Conservation (phyloP, 139 green algal genomes). For the Tetraselmis chui region DNA sequence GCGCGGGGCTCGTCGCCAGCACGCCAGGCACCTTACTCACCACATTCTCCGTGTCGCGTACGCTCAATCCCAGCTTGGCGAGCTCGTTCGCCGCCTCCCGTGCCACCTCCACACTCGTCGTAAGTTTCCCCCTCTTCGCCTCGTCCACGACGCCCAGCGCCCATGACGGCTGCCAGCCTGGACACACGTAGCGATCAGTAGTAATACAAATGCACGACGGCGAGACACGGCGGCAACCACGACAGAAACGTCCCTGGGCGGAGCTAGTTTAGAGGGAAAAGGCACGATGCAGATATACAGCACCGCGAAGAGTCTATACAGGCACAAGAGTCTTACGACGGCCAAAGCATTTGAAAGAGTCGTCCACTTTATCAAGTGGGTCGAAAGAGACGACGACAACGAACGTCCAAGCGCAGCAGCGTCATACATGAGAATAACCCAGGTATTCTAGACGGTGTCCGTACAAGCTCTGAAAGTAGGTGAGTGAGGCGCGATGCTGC, state of each 20-base stretch:
- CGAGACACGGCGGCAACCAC: not conserved
- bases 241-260: not conserved
- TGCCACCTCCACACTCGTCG: not conserved
- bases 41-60: not conserved
- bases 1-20: not conserved
- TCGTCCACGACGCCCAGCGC: not conserved
- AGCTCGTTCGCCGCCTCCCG: not conserved
- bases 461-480: too few relatives aligned
- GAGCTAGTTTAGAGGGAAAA: too few relatives aligned
- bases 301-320: not conserved
- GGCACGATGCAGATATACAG: too few relatives aligned
- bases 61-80: not conserved
- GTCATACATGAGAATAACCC: too few relatives aligned
- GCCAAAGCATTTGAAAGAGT: not conserved
- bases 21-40: not conserved
- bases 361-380: not conserved
- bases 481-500: too few relatives aligned
- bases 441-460: too few relatives aligned
- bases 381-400: too few relatives aligned
- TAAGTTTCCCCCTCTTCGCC: not conserved
- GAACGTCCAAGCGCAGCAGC: too few relatives aligned
- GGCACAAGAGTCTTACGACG: not conserved
- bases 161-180: not conserved
- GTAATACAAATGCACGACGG: too few relatives aligned
- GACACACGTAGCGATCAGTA: too few relatives aligned